A percentile compares a stretch with the other conserved stretches of the same genome.
These are phyloP conservation scores for Xerophyta viscosa DNA, from an alignment of 106 monocot species.

Conservation along the genomic window DNA sequence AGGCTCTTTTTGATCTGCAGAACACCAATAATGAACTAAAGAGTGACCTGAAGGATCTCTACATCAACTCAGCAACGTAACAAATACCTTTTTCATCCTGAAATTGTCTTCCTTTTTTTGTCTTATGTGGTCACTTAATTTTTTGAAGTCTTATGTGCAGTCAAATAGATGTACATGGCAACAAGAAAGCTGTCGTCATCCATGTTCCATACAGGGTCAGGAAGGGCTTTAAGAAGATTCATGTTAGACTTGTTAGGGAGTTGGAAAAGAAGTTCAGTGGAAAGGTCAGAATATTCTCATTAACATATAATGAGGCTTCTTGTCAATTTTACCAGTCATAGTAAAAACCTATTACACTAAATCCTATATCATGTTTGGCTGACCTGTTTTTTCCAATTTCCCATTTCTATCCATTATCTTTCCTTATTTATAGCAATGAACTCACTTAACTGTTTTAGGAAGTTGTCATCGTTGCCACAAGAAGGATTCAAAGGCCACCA, in stretches of 20 bases:
- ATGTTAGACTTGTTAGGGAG: constrained; percentile 85
- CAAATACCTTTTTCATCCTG: too few species aligned
- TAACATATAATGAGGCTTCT: background rate
- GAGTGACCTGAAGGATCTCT: constrained; percentile 91
- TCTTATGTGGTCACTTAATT: background rate
- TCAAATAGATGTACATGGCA: constrained; percentile 62
- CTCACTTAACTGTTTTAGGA: constrained; percentile 35
- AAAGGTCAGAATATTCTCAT: constrained; percentile 39
- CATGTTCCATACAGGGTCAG: constrained; percentile 79
- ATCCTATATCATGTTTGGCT: too few species aligned
- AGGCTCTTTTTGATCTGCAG: constrained; percentile 89
- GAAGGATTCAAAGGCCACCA: constrained; percentile 81
- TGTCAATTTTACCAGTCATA: background rate
- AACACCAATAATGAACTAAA: constrained; percentile 74
- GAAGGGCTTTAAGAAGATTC: constrained; percentile 80
- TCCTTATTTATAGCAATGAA: background rate
- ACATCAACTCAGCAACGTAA: constrained; percentile 73
- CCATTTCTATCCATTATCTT: background rate
- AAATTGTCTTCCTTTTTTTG: too few species aligned
- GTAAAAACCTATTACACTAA: background rate
- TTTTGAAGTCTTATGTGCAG: constrained; percentile 19
- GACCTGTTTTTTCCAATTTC: background rate
- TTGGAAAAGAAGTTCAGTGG: constrained; percentile 98
- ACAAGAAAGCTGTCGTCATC: constrained; percentile 69
- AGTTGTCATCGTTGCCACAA: constrained; percentile 54